Conservation (phyloP, 495 filamentous ascomycete species). For the Xanthoparmelia taractica region DNA sequence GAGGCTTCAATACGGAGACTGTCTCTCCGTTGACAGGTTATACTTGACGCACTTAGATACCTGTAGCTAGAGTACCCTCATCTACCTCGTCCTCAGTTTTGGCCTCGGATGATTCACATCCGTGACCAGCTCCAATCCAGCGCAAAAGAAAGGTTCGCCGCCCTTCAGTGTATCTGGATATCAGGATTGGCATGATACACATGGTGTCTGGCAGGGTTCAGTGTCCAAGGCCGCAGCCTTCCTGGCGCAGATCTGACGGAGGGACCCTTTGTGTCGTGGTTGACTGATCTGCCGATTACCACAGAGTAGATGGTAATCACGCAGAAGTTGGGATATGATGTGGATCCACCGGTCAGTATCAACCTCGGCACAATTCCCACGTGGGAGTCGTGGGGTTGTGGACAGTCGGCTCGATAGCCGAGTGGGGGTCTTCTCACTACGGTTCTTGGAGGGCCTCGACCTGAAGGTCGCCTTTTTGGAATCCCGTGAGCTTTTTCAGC, state of each 20-base stretch:
- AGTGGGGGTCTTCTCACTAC: not conserved
- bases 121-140: not conserved
- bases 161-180: not conserved
- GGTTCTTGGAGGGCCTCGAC: not conserved
- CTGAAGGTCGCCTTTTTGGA: not conserved
- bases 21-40: not conserved
- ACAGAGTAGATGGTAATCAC: not conserved
- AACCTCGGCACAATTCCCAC: not conserved
- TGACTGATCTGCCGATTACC: not conserved
- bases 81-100: not conserved
- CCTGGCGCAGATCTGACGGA: not conserved
- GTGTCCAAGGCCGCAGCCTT: no score
- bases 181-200: not conserved
- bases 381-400: no score
- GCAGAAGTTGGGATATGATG: not conserved
- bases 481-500: not conserved
- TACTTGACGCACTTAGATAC: not conserved
- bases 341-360: not conserved
- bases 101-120: not conserved
- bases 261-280: not conserved
- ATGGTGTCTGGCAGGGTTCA: no score
- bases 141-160: not conserved
- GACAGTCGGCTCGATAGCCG: not conserved
- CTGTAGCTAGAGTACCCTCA: not conserved
- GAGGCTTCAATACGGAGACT: not conserved